A percentile compares a stretch with the other conserved stretches of the same genome.
These are phyloP conservation scores for Beauveria caledonica DNA, from an alignment of 2,329 filamentous ascomycete genomes.

Conservation along the genomic window DNA sequence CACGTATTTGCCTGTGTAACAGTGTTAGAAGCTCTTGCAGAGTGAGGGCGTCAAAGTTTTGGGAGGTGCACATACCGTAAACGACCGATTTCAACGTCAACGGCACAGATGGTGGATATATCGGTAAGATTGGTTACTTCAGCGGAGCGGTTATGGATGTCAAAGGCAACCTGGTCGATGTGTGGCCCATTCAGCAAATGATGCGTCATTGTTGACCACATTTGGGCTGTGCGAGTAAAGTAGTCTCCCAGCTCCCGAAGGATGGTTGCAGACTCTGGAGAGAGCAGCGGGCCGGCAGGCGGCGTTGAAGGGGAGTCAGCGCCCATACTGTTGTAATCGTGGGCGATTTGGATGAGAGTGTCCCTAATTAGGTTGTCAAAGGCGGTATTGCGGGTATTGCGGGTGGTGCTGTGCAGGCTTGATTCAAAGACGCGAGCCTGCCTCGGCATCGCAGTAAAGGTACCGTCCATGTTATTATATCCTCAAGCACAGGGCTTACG, in stretches of 20 bases:
- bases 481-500: background rate
- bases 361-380: constrained; percentile 3
- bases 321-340: constrained; percentile 5
- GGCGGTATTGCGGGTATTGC: background rate
- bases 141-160: constrained; percentile 22
- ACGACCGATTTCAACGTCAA: constrained; percentile 26
- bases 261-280: constrained; percentile 19
- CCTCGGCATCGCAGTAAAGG: constrained; percentile 5
- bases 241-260: constrained; percentile 29
- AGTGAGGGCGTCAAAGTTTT: background rate
- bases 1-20: constrained; percentile 24
- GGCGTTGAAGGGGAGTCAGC: constrained; percentile 8
- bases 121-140: constrained; percentile 21
- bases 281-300: constrained; percentile 9
- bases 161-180: constrained; percentile 21
- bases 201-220: constrained; percentile 28
- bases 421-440: constrained; percentile 10
- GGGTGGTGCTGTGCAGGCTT: background rate
- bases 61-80: constrained; percentile 23
- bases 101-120: constrained; percentile 19
- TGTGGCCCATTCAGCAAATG: constrained; percentile 25
- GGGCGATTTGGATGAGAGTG: background rate
- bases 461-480: constrained; percentile 5
- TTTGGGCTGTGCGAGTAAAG: constrained; percentile 24
- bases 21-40: background rate